Conservation (phyloP, 371 early-diverging fungal genomes). For the Apophysomyces elegans region DNA sequence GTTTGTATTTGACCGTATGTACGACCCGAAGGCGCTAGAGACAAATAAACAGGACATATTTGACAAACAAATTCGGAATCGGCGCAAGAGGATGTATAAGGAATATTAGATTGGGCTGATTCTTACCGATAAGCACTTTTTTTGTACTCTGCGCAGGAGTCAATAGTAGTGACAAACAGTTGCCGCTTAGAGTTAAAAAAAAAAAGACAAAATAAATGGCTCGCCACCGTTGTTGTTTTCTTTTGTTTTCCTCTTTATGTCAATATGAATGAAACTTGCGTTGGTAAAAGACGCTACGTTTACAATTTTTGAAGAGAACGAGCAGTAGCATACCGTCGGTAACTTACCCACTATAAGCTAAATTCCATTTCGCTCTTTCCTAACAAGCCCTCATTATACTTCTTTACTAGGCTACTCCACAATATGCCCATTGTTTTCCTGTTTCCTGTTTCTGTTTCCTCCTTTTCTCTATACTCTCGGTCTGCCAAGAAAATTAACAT, state of each 20-base stretch:
- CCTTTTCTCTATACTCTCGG: neutral
- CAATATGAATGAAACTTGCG: too few species aligned
- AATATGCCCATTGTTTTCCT: neutral
- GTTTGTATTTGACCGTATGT: neutral
- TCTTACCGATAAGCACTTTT: neutral
- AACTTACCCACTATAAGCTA: too few species aligned
- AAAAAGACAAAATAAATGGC: neutral
- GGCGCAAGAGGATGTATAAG: neutral
- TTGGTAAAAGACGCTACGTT: too few species aligned
- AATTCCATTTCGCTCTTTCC: too few species aligned
- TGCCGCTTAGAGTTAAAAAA: neutral
- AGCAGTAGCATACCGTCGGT: too few species aligned
- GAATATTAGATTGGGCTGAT: neutral
- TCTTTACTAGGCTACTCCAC: neutral
- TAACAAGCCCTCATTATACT: neutral
- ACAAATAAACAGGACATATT: neutral
- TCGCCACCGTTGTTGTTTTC: neutral
- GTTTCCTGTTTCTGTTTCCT: neutral
- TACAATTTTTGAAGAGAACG: too few species aligned
- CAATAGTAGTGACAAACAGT: neutral
- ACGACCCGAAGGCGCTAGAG: neutral
- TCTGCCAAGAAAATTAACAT: slow-evolving; percentile 8
- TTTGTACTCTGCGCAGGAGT: neutral
- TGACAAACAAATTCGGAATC: slow-evolving; percentile 2
- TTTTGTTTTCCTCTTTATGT: too few species aligned